Percentiles rank a stretch among this genome's conserved stretches.
Conservation (phyloP, 306 rosid genomes). For the Quercus cerris region DNA sequence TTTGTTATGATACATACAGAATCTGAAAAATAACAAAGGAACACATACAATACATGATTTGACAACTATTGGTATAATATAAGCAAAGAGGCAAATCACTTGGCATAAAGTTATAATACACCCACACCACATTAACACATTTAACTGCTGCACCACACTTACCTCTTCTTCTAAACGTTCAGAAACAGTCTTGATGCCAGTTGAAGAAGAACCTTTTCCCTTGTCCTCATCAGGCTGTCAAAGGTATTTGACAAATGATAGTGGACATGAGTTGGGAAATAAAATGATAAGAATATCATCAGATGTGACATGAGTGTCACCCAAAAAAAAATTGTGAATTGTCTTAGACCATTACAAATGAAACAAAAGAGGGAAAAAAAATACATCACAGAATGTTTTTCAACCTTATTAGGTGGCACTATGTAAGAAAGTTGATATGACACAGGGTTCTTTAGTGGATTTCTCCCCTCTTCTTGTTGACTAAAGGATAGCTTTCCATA, state of each 20-base stretch:
- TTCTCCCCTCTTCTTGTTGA: slow-evolving; percentile 45
- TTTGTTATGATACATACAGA: not conserved
- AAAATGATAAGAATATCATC: not conserved
- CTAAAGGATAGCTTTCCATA: slow-evolving; percentile 62
- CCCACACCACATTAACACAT: not conserved
- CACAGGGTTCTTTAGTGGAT: slow-evolving; percentile 70
- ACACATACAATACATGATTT: not conserved
- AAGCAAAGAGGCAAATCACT: not conserved
- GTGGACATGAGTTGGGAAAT: slow-evolving; percentile 10
- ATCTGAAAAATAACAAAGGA: not conserved
- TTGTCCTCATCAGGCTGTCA: slow-evolving; percentile 79
- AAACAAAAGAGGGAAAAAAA: not conserved
- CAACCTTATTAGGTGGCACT: slow-evolving; percentile 93
- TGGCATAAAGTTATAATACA: not conserved
- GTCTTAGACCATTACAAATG: not conserved
- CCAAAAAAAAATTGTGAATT: not conserved
- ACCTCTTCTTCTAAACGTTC: slow-evolving; percentile 95
- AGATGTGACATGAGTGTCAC: not conserved
- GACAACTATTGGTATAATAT: not conserved
- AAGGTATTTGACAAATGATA: slow-evolving; percentile 21
- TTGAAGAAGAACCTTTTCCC: slow-evolving; percentile 59
- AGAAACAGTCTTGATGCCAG: slow-evolving; percentile 58
- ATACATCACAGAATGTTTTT: slow-evolving; percentile 13
- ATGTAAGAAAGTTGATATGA: slow-evolving; percentile 59
- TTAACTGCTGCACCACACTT: not conserved